Conservation (phyloP, 116 monocot genomes). For the Cymodocea nodosa region DNA sequence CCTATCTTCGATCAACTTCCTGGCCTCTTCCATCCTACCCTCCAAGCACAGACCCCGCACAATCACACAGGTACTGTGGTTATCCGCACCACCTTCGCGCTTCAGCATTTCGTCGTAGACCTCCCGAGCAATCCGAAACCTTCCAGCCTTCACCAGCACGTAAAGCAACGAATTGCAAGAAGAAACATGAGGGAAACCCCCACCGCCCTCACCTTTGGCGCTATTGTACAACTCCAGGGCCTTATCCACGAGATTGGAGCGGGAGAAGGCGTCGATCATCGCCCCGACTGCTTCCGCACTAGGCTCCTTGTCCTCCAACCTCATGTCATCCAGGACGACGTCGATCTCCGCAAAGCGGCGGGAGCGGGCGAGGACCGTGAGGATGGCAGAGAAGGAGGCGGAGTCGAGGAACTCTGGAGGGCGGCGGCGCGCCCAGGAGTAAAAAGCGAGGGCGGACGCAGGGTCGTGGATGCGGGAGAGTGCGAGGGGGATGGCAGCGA, state of each 20-base stretch:
- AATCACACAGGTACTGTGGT: conserved; percentile 50
- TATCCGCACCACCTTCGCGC: conserved; percentile 32
- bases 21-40: conserved; percentile 55
- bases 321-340: conserved; percentile 32
- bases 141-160: conserved; percentile 28
- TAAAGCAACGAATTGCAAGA: conserved; percentile 36
- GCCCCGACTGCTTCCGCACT: conserved; percentile 26
- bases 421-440: conserved; percentile 32
- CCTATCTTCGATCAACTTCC: conserved; percentile 45
- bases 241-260: conserved; percentile 24
- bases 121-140: conserved; percentile 19
- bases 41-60: conserved; percentile 41
- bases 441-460: conserved; percentile 41
- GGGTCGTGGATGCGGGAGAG: conserved; percentile 44
- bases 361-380: conserved; percentile 29
- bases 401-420: conserved; percentile 9
- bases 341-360: conserved; percentile 32
- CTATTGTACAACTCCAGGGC: conserved; percentile 24
- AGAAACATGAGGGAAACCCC: not conserved
- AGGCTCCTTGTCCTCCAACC: conserved; percentile 25
- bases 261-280: conserved; percentile 36
- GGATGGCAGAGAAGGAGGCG: conserved; percentile 36
- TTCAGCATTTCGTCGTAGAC: conserved; percentile 82
- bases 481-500: conserved; percentile 12
- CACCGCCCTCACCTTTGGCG: conserved; percentile 7